phyloP scores from a whole-genome alignment of 2,329 filamentous ascomycete species.

The Aphanoascus verrucosus region DNA sequence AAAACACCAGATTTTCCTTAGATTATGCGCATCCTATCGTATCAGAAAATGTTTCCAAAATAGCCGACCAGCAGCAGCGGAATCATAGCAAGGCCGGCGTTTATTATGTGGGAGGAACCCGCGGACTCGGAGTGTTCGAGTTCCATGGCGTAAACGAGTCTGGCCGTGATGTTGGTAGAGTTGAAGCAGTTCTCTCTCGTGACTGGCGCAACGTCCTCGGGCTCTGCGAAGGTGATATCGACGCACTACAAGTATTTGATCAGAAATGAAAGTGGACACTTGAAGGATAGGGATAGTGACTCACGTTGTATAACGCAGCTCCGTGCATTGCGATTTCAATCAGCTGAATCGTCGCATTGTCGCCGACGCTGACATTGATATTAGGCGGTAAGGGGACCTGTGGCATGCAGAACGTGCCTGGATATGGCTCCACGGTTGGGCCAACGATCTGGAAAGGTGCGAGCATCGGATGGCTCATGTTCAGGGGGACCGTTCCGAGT shows the following conservation, averaged over 20 bases:
- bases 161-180: constrained; percentile 54
- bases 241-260: constrained; percentile 57
- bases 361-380: constrained; percentile 61
- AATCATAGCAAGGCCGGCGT: constrained; percentile 18
- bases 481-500: constrained; percentile 65
- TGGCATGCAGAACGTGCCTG: constrained; percentile 77
- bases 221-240: constrained; percentile 82
- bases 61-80: constrained; percentile 21
- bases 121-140: constrained; percentile 15
- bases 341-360: constrained; percentile 81
- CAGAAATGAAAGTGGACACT: constrained; percentile 3
- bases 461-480: constrained; percentile 80
- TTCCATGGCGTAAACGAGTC: constrained; percentile 14
- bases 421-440: constrained; percentile 72
- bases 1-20: background rate
- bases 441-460: constrained; percentile 72
- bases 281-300: constrained; percentile 23
- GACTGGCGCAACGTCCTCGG: constrained; percentile 59
- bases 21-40: constrained; percentile 1
- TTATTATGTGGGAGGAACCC: constrained; percentile 1
- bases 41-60: constrained; percentile 5
- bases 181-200: constrained; percentile 84
- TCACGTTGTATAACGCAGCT: constrained; percentile 68
- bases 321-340: constrained; percentile 77
- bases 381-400: constrained; percentile 74